A percentile compares a stretch with the other conserved stretches of the same genome.
These are phyloP conservation scores for Arachis stenosperma DNA, from an alignment of 306 rosid genomes.

Conservation along the genomic window DNA sequence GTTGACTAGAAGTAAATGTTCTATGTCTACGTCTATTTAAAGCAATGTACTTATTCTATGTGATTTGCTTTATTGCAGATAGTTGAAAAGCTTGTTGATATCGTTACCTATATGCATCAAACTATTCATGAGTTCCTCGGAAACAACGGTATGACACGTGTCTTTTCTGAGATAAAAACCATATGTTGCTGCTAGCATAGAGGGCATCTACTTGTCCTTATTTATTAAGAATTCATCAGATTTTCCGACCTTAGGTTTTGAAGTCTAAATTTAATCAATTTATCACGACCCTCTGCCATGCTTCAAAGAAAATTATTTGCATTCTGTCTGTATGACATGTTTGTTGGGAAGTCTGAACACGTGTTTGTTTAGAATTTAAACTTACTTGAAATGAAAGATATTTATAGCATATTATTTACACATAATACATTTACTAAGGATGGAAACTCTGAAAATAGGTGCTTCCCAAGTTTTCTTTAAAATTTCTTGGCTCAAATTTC, in stretches of 20 bases:
- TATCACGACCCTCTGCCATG: conserved; percentile 18
- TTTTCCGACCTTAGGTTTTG: conserved; percentile 22
- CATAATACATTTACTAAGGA: neutral
- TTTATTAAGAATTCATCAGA: neutral
- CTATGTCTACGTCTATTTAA: conserved; percentile 12
- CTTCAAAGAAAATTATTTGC: conserved; percentile 11
- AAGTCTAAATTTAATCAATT: conserved; percentile 7
- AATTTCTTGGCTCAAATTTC: neutral
- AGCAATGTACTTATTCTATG: conserved; percentile 23
- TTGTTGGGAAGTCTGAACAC: neutral
- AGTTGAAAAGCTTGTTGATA: conserved; percentile 81
- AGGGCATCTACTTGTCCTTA: conserved; percentile 19
- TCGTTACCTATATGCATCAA: conserved; percentile 68
- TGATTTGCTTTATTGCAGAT: conserved; percentile 67
- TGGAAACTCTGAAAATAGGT: conserved; percentile 10
- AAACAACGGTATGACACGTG: conserved; percentile 57
- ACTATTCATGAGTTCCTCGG: conserved; percentile 69
- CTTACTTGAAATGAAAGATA: conserved; percentile 23
- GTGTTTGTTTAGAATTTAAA: conserved; percentile 12
- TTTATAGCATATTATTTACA: neutral
- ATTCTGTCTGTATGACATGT: conserved; percentile 17
- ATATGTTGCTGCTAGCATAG: conserved; percentile 2
- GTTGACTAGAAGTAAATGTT: neutral
- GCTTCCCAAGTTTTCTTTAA: neutral
- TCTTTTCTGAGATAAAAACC: conserved; percentile 16